Percentiles rank a stretch among this genome's conserved stretches.
Conservation (phyloP, 2,329 filamentous ascomycete genomes). For the Cordyceps fumosorosea region DNA sequence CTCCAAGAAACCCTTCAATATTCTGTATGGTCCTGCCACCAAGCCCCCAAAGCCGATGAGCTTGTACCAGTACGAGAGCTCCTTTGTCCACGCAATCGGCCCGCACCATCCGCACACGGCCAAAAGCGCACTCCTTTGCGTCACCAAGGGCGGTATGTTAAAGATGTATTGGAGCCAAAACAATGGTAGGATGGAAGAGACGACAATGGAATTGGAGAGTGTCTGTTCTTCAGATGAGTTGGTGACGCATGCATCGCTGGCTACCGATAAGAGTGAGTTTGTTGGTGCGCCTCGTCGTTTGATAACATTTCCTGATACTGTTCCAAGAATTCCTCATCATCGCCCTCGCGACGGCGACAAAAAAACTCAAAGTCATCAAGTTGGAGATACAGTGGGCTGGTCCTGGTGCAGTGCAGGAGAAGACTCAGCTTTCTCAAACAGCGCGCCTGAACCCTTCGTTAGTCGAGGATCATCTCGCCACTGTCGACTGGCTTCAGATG, state of each 20-base stretch:
- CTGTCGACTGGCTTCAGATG: conserved; percentile 50
- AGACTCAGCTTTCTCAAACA: conserved; percentile 40
- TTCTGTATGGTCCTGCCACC: conserved; percentile 55
- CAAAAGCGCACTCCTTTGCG: conserved; percentile 68
- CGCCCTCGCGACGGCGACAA: conserved; percentile 61
- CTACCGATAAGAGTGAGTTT: conserved; percentile 63
- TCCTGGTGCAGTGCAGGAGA: conserved; percentile 44
- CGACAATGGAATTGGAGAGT: conserved; percentile 66
- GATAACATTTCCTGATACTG: conserved; percentile 20
- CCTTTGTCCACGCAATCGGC: conserved; percentile 57
- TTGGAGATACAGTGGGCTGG: conserved; percentile 69
- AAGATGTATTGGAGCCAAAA: conserved; percentile 73
- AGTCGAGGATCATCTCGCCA: conserved; percentile 48
- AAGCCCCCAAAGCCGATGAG: conserved; percentile 43
- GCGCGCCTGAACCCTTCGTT: conserved; percentile 46
- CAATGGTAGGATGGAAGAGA: conserved; percentile 65
- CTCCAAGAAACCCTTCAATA: conserved; percentile 35
- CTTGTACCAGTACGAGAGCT: conserved; percentile 62
- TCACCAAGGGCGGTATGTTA: conserved; percentile 68
- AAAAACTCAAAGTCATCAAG: conserved; percentile 67
- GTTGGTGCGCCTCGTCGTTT: not conserved
- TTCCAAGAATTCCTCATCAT: conserved; percentile 49
- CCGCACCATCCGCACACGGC: conserved; percentile 65
- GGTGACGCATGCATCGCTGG: conserved; percentile 72
- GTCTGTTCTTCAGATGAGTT: conserved; percentile 65